Base-by-base conservation (phyloP, 768 basidiomycete species). In the Tylopilus rubrobrunneus region DNA sequence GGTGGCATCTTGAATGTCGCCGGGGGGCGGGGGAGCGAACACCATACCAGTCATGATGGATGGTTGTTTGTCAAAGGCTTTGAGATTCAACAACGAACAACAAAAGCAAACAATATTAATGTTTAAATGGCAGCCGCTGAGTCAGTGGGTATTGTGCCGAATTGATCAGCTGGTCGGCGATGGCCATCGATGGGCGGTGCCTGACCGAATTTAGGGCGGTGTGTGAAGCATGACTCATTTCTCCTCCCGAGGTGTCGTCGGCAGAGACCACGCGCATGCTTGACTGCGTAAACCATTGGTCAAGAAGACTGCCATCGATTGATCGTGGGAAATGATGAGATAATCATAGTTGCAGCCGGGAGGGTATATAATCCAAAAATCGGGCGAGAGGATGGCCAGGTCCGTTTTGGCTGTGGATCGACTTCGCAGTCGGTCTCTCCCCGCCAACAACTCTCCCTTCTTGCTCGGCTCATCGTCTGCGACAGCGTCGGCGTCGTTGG, bases 391-490 rank as follows among this genome's bases (percentile, higher is more conserved):
- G 42, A 61, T 60, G 19, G 42, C 48, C 47, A 69, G 61, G 59
- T 57, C 65, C 56, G 68, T 69, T 64, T 66, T 64, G 69, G 69
- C 70, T 71, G 68, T 71, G 76, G 75, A 76, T 76, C 75, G 75
- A 76, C 73, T 63, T 63, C 65, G 64, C 69, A 72, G 75, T 75
- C 74, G 75, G 73, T 76, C 73, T 71, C 63, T 71, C 69, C 68
- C 69, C 62, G 71, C 67, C 67, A 68, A 43, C 58, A 60, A 58
- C 62, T 63, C 60, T 67, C 63, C 67, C 62, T 67, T 65, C 61
- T 61, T 58, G 55, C 48, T 61, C 64, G 58, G 51, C 66, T 65
- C 66, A 59, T 68, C 71, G 62, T 69, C 70, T 66, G 65, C 74
- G 72, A 75, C 74, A 72, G 66, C 70, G 72, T 73, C 74, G 69